Evolutionary conservation across 805 yeast genomes (phyloP).

Genomic region (Kurtzmaniella fragi): DNA sequence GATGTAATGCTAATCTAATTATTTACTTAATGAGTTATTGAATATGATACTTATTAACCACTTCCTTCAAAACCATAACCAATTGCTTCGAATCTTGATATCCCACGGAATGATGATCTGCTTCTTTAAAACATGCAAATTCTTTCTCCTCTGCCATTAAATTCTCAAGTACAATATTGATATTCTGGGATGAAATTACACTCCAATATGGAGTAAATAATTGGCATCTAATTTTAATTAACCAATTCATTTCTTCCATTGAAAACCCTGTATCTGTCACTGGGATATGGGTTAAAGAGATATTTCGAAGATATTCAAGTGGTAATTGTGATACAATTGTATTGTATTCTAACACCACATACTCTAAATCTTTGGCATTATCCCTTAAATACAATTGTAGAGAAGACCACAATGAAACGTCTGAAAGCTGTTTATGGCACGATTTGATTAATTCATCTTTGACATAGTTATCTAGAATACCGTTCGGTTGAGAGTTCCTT

Average conservation of each 20-base stretch:
- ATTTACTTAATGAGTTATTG: too few species aligned
- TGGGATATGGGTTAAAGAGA: background rate
- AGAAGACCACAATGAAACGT: constrained; percentile 20
- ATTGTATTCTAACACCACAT: constrained; percentile 8
- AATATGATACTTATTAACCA: too few species aligned
- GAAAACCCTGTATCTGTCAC: background rate
- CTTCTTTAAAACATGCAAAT: background rate
- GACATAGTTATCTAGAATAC: background rate
- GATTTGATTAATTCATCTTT: constrained; percentile 2
- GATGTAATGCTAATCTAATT: too few species aligned
- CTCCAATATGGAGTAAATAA: background rate
- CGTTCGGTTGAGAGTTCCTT: background rate
- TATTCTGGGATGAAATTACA: background rate
- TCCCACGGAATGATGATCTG: too few species aligned
- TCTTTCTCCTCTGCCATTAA: background rate
- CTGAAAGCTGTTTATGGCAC: constrained; percentile 14
- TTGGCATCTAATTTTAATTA: background rate
- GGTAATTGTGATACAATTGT: constrained; percentile 1
- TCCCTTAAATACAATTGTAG: constrained; percentile 6
- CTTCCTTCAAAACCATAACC: too few species aligned
- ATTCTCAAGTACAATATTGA: background rate
- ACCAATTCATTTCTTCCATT: background rate
- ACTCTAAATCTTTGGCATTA: background rate
- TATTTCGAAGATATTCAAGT: background rate
- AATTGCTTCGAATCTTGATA: too few species aligned